These are phyloP conservation scores for Phytophthora boehmeriae DNA, from an alignment of 352 stramenopile species.

Conservation along the genomic window DNA sequence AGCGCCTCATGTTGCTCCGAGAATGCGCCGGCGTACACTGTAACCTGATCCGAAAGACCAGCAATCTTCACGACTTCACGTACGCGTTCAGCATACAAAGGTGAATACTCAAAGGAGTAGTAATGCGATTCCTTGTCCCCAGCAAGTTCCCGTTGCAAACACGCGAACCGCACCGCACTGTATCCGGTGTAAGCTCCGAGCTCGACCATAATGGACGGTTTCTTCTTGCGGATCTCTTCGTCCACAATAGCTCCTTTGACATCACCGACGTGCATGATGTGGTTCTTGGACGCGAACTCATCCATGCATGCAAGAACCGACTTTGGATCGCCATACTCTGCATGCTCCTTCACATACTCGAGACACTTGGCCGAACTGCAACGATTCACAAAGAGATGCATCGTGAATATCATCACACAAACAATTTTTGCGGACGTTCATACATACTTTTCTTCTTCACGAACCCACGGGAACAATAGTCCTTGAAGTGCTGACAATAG, in stretches of 20 bases:
- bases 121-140: slow-evolving; percentile 42
- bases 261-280: slow-evolving; percentile 56
- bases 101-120: slow-evolving; percentile 56
- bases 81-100: slow-evolving; percentile 44
- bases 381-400: not conserved
- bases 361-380: slow-evolving; percentile 41
- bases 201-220: slow-evolving; percentile 45
- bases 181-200: slow-evolving; percentile 56
- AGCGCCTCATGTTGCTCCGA: slow-evolving; percentile 42
- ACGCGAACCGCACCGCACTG: slow-evolving; percentile 54
- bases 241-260: slow-evolving; percentile 50
- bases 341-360: slow-evolving; percentile 45
- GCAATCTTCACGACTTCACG: slow-evolving; percentile 55
- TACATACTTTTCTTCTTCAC: slow-evolving; percentile 9
- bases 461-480: not conserved
- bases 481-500: not conserved
- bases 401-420: not conserved
- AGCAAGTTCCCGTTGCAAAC: slow-evolving; percentile 41
- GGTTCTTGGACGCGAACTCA: slow-evolving; percentile 35
- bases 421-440: not conserved
- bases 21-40: slow-evolving; percentile 46
- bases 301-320: slow-evolving; percentile 50
- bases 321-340: slow-evolving; percentile 31
- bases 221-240: slow-evolving; percentile 42
- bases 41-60: slow-evolving; percentile 52